phyloP scores from a whole-genome alignment of 2,329 filamentous ascomycete species.

The Trichoderma koningii region DNA sequence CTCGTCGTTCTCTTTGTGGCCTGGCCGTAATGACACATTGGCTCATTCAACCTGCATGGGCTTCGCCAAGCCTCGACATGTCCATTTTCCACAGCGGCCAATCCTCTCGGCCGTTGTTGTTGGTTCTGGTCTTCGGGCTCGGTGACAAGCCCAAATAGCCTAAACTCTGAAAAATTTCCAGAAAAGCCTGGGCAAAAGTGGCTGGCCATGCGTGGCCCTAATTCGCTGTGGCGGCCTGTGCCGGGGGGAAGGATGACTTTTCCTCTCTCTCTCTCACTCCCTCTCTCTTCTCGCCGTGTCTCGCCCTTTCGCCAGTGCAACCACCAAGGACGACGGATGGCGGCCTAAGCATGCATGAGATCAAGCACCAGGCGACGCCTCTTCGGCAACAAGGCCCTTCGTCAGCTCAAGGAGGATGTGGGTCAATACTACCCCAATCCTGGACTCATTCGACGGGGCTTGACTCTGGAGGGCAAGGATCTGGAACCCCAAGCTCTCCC shows the following conservation, averaged over 20 bases:
- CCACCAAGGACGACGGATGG: slow-evolving; percentile 5
- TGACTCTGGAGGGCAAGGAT: slow-evolving; percentile 19
- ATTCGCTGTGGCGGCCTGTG: slow-evolving; percentile 5
- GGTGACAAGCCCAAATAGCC: slow-evolving; percentile 11
- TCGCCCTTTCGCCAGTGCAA: slow-evolving; percentile 6
- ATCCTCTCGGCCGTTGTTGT: not conserved
- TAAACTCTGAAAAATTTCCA: slow-evolving; percentile 25
- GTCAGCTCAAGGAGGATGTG: slow-evolving; percentile 25
- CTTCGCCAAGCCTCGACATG: not conserved
- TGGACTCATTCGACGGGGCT: slow-evolving; percentile 11
- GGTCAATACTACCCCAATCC: slow-evolving; percentile 24
- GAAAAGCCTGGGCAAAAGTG: slow-evolving; percentile 22
- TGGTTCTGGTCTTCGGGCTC: not conserved
- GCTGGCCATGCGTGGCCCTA: slow-evolving; percentile 15
- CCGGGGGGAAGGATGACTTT: slow-evolving; percentile 21
- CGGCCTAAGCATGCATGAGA: slow-evolving; percentile 23
- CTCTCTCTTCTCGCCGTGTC: not conserved
- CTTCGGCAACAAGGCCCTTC: slow-evolving; percentile 24
- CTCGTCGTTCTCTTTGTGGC: not conserved
- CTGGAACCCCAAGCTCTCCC: slow-evolving; percentile 19
- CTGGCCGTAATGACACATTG: not conserved
- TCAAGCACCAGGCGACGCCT: slow-evolving; percentile 22
- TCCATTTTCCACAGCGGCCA: not conserved
- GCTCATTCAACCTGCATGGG: not conserved
- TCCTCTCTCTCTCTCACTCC: not conserved